phyloP scores from a whole-genome alignment of 2,329 filamentous ascomycete species.

The Alternaria angustiovoidea region DNA sequence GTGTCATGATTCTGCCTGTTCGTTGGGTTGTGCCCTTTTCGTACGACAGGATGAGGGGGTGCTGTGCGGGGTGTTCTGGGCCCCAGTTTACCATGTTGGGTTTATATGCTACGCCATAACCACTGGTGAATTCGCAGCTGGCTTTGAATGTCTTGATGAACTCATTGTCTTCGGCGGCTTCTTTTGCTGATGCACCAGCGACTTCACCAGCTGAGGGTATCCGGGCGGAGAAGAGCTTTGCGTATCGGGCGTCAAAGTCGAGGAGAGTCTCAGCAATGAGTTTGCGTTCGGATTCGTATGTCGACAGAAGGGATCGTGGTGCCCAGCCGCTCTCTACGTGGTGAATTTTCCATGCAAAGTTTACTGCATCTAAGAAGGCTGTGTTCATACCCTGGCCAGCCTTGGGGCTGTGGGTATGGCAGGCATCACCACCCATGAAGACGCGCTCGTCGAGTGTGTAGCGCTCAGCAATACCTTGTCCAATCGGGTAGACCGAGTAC shows the following conservation, averaged over 20 bases:
- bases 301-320: conserved; percentile 75
- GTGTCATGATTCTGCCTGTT: conserved; percentile 78
- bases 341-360: conserved; percentile 96
- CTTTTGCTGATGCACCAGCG: conserved; percentile 63
- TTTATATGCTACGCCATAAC: conserved; percentile 87
- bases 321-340: conserved; percentile 86
- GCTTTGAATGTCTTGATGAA: conserved; percentile 93
- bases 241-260: conserved; percentile 87
- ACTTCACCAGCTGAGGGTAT: conserved; percentile 78
- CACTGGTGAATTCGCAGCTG: conserved; percentile 89
- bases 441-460: conserved; percentile 71
- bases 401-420: conserved; percentile 70
- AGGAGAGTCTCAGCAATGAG: conserved; percentile 84
- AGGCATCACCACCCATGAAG: conserved; percentile 71
- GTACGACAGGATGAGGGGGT: conserved; percentile 71
- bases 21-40: conserved; percentile 65
- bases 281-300: conserved; percentile 87
- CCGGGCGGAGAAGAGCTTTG: conserved; percentile 85
- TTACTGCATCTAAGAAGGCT: conserved; percentile 72
- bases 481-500: conserved; percentile 72
- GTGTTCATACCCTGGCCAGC: conserved; percentile 72
- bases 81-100: conserved; percentile 88
- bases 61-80: conserved; percentile 73
- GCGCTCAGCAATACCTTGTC: conserved; percentile 70
- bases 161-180: conserved; percentile 66